Evolutionary conservation across 495 filamentous ascomycete species (phyloP), one percentile per base, ranked within the genome.

Genomic region (Hyaloscypha bicolor): DNA sequence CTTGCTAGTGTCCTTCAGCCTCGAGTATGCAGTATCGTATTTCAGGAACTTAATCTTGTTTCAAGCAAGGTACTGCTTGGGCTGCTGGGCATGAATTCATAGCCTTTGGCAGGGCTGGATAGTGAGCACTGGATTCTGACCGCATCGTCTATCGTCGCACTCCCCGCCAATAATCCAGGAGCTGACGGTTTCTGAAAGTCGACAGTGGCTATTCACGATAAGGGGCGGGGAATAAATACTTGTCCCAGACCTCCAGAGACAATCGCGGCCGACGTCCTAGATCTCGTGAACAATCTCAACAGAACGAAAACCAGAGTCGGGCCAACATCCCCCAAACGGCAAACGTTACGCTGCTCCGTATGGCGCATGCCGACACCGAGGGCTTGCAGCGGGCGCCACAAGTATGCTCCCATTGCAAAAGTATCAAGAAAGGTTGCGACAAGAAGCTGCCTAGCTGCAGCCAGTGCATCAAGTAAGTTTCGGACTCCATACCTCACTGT

Each of bases 341-440:
- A 48, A 61, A 9, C 37, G n/a, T 31, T 19, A 61, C 21, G n/a
- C 21, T 42, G 29, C 12, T 29, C 29, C 21, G 37, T 12, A 61
- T 61, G 59, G 59, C 59, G 37, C 59, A 61, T 2, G 59, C 59
- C 14, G 37, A 61, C 29, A 31, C 14, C 29, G 14, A 61, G 37
- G n/a, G 31, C 37, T 33, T 61, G 37, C 59, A 45, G 29, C 37
- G 59, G 62, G 69, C 62, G 6, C 73, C 74, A 9, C 69, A 72
- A 37, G 69, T 69, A 6, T 70, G 65, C 51, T 63, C 53, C 14
- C 62, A 68, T 55, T 72, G 69, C 37, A 72, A 72, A 48, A 72
- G 58, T 45, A 65, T 65, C 39, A 72, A 72, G 63, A 72, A 72
- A 52, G 66, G 66, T 11, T 72, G 69, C 52, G 69, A 72, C 63